These are phyloP conservation scores for Fusarium globosum DNA, from an alignment of 2,329 filamentous ascomycete species.

Conservation along the genomic window DNA sequence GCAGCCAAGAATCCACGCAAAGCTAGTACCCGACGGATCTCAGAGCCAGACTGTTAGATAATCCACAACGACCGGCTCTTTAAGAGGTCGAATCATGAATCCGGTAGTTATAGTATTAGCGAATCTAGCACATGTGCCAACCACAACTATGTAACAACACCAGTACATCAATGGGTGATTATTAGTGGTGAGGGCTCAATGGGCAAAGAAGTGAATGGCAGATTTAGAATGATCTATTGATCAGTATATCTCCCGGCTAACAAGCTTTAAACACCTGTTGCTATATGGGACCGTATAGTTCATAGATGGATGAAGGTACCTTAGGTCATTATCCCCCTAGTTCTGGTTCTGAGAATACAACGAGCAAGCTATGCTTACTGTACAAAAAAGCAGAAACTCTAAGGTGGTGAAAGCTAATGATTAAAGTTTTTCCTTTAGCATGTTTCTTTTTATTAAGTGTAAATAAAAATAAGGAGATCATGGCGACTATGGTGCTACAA, in stretches of 20 bases:
- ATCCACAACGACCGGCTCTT: fast-evolving
- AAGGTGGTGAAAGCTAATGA: fast-evolving
- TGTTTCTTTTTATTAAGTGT: neutral
- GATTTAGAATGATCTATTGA: neutral
- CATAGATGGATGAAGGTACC: neutral
- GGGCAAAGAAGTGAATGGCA: no score
- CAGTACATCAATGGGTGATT: neutral
- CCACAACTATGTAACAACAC: neutral
- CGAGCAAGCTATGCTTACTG: no score
- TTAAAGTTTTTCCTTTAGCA: no score
- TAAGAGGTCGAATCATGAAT: fast-evolving
- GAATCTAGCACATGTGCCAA: no score
- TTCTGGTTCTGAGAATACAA: fast-evolving
- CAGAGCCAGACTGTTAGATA: neutral
- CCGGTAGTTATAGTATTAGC: neutral
- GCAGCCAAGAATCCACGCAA: neutral
- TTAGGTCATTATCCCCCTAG: fast-evolving
- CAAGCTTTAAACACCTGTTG: fast-evolving
- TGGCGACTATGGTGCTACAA: fast-evolving
- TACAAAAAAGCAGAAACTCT: no score
- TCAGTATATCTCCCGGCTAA: neutral
- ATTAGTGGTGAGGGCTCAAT: no score
- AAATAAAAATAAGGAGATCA: neutral
- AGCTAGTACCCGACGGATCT: neutral
- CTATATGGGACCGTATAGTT: fast-evolving